phyloP scores from a whole-genome alignment of 495 filamentous ascomycete species.

The Lophiotrema nucula region DNA sequence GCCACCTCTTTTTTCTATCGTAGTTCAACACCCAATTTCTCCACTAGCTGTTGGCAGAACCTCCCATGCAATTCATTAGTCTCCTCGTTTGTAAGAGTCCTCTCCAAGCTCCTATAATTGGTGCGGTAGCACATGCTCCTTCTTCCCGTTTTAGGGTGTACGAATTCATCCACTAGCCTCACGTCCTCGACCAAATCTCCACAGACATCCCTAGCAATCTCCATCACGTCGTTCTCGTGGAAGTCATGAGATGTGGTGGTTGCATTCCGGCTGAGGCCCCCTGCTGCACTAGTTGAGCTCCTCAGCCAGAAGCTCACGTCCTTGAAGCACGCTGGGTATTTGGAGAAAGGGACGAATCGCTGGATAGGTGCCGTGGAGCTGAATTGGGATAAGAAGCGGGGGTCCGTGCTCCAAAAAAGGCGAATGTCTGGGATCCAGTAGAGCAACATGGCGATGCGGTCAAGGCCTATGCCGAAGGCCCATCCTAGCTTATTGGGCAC shows the following conservation, averaged over 20 bases:
- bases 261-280: conserved; percentile 15
- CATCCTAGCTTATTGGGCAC: conserved; percentile 77
- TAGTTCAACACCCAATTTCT: conserved; percentile 75
- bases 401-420: conserved; percentile 91
- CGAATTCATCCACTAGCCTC: conserved; percentile 76
- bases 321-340: conserved; percentile 80
- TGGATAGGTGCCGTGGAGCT: conserved; percentile 49
- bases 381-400: conserved; percentile 83
- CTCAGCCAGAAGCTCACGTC: conserved; percentile 93
- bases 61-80: conserved; percentile 70
- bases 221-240: conserved; percentile 97
- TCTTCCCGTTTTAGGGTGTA: conserved; percentile 78
- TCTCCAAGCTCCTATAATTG: conserved; percentile 86
- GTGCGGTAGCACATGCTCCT: conserved; percentile 89
- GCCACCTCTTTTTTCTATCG: conserved; percentile 47
- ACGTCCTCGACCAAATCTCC: conserved; percentile 89
- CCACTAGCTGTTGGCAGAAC: conserved; percentile 61
- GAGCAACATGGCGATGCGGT: conserved; percentile 93
- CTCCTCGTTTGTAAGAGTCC: conserved; percentile 79
- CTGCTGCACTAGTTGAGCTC: conserved; percentile 8
- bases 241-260: conserved; percentile 45
- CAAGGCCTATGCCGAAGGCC: conserved; percentile 93
- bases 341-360: conserved; percentile 82
- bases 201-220: conserved; percentile 75
- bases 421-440: conserved; percentile 95